Conservation (phyloP, 768 basidiomycete genomes). For the Suillus alpinus region DNA sequence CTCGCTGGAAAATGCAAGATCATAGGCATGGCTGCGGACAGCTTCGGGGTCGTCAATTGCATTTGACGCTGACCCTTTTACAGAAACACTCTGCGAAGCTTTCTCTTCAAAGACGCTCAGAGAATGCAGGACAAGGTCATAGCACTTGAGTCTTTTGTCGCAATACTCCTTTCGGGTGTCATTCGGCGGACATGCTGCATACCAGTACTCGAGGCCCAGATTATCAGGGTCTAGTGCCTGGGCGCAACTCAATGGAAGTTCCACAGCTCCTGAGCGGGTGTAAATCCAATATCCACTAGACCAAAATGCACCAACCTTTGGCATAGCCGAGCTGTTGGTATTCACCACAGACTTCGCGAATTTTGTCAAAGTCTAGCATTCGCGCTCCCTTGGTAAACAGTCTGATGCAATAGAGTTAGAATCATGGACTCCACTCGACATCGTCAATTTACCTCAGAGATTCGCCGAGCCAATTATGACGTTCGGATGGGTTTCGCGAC, state of each 20-base stretch:
- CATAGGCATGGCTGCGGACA: constrained; percentile 82
- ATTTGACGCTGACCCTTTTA: constrained; percentile 21
- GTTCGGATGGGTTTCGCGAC: constrained; percentile 68
- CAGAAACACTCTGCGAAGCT: constrained; percentile 28
- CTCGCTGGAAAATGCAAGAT: constrained; percentile 76
- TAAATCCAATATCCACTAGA: background rate
- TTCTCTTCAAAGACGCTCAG: constrained; percentile 77
- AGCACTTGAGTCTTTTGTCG: constrained; percentile 68
- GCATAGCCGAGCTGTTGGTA: constrained; percentile 84
- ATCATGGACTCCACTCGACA: background rate
- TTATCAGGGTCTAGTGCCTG: constrained; percentile 73
- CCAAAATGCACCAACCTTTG: constrained; percentile 51
- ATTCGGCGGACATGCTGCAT: constrained; percentile 52
- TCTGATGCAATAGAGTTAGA: constrained; percentile 37
- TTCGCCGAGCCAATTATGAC: constrained; percentile 78
- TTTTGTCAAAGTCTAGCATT: constrained; percentile 78
- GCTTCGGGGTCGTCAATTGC: constrained; percentile 57
- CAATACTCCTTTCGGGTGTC: constrained; percentile 59
- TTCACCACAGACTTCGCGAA: constrained; percentile 85
- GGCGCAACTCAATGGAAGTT: constrained; percentile 83
- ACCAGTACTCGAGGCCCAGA: constrained; percentile 75
- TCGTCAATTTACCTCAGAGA: constrained; percentile 65
- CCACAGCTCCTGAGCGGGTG: constrained; percentile 63
- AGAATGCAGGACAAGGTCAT: constrained; percentile 81
- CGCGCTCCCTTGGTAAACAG: constrained; percentile 87